Evolutionary conservation across 2,329 filamentous ascomycete species (phyloP).

Genomic region (Xylaria multiplex): DNA sequence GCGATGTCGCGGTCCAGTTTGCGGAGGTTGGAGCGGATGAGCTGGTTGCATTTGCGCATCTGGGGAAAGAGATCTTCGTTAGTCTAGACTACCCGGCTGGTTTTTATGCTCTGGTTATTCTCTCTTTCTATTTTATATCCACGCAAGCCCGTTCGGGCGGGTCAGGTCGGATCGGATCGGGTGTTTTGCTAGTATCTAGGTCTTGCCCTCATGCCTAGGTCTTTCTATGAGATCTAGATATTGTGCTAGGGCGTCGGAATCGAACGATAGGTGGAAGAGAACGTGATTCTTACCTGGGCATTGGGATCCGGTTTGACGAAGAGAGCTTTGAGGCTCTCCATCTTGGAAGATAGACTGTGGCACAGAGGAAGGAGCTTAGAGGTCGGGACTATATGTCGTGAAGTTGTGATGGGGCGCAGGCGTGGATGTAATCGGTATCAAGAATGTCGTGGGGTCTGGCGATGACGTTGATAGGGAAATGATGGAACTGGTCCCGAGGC

Average conservation of each 20-base stretch:
- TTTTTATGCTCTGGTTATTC: neutral
- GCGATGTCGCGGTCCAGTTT: slow-evolving; percentile 94
- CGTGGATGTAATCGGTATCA: neutral
- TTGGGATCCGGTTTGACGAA: slow-evolving; percentile 94
- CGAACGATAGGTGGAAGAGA: slow-evolving; percentile 24
- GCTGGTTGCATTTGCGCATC: slow-evolving; percentile 94
- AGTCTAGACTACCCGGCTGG: neutral
- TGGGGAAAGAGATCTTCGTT: slow-evolving; percentile 52
- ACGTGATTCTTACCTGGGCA: slow-evolving; percentile 74
- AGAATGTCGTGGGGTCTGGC: slow-evolving; percentile 17
- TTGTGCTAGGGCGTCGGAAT: neutral
- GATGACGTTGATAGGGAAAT: slow-evolving; percentile 34
- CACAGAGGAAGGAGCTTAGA: neutral
- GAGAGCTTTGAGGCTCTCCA: slow-evolving; percentile 88
- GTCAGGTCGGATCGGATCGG: neutral
- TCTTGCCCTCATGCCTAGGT: too few species aligned
- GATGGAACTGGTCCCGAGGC: slow-evolving; percentile 22
- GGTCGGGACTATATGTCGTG: too few species aligned
- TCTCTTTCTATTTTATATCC: neutral
- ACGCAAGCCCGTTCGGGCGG: neutral
- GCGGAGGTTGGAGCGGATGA: slow-evolving; percentile 89
- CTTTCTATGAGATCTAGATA: too few species aligned
- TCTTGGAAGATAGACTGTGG: slow-evolving; percentile 53
- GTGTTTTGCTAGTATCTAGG: neutral
- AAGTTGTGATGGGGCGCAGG: neutral